Conservation (phyloP, 164 flowering plant species). For the Cinnamomum micranthum region DNA sequence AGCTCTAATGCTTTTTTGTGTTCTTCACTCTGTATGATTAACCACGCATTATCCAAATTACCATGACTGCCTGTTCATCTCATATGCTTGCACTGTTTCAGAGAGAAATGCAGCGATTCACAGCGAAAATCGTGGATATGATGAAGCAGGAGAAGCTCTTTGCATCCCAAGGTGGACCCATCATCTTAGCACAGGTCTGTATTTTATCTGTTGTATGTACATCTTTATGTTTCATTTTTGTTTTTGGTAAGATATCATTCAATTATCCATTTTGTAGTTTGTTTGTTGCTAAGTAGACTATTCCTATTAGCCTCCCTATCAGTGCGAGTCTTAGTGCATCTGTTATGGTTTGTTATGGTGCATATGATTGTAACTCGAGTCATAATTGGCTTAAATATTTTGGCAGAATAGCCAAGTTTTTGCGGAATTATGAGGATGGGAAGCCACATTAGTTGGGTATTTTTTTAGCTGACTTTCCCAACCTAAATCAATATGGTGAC, state of each 20-base stretch:
- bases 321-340: background rate
- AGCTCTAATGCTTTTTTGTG: background rate
- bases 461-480: too few relatives aligned
- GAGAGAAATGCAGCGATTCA: constrained; percentile 89
- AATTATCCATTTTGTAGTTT: background rate
- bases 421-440: background rate
- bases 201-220: background rate
- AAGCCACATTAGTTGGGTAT: background rate
- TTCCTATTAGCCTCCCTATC: background rate
- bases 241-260: too few relatives aligned
- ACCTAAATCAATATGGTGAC: background rate
- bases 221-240: too few relatives aligned
- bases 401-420: background rate
- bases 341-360: background rate
- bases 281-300: background rate
- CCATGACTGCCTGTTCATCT: background rate
- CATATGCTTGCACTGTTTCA: constrained; percentile 20
- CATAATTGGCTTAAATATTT: background rate
- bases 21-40: background rate
- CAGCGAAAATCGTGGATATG: constrained; percentile 76
- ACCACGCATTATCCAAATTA: background rate
- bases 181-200: constrained; percentile 89
- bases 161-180: constrained; percentile 99
- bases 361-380: background rate
- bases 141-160: constrained; percentile 89